Evolutionary conservation across 352 stramenopile genomes (phyloP), one percentile per base, ranked within the genome.

Genomic region (Phytopythium litorale): DNA sequence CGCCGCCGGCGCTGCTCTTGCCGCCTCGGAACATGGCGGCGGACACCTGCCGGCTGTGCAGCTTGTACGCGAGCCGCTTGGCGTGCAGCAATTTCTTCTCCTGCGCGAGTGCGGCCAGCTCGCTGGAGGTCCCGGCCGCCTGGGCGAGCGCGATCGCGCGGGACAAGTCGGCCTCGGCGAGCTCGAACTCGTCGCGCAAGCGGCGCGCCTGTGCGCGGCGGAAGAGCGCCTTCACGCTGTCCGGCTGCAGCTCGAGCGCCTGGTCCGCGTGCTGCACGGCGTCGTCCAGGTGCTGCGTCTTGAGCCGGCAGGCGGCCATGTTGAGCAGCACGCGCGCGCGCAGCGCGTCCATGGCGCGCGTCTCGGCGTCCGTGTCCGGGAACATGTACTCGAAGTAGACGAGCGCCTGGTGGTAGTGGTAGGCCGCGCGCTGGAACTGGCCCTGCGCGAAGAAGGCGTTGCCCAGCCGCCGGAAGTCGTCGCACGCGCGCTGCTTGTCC

Each of bases 331-430:
- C 61, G 51, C 75, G 79, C 30, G 84, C 66, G 56, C 87, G 83
- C 11, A 93, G 69, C 0, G 56, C 55, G 50, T 91, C 76, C 42
- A 83, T 75, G 25, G 69, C 52, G 8, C 37, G 37, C 50, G 88
- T 74, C 33, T 93, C 86, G 3, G 60, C 70, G 1, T 89, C 70
- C 0, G 72, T 80, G 43, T 95, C 86, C 3, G 79, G 72, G 54
- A 95, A 95, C 18, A 95, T 71, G 63, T 95, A 95, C 71, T 95
- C 86, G 67, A 95, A 95, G 60, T 92, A 92, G 49, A 93, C 76
- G 23, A 95, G 73, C 42, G 86, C 84, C 55, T 82, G 83, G 69
- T 95, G 84, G 64, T 92, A 95, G 56, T 93, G 77, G 56, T 83
- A 93, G 15, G 81, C 80, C 0, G 86, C 86, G 64, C 84, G 80